These are phyloP conservation scores for Trichosanthes truncata DNA, from an alignment of 306 rosid genomes.

Conservation along the genomic window DNA sequence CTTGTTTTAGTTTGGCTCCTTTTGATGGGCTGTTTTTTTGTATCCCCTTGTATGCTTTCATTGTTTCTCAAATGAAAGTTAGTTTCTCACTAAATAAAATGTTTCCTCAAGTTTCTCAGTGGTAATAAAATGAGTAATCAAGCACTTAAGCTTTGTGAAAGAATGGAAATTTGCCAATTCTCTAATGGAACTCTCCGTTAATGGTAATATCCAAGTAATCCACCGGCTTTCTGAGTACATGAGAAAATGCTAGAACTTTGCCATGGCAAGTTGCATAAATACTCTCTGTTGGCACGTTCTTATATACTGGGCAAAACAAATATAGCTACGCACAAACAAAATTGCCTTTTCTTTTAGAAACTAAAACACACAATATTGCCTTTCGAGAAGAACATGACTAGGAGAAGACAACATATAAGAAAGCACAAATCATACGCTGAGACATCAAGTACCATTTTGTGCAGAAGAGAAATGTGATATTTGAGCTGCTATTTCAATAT, in stretches of 20 bases:
- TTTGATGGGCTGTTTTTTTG: no score
- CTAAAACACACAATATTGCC: neutral
- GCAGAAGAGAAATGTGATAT: slow-evolving; percentile 58
- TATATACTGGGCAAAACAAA: neutral
- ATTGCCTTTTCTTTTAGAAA: neutral
- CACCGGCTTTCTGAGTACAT: slow-evolving; percentile 67
- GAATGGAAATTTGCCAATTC: slow-evolving; percentile 48
- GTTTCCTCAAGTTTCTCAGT: slow-evolving; percentile 76
- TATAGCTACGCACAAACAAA: neutral
- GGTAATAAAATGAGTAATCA: slow-evolving; percentile 53
- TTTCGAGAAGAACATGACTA: neutral
- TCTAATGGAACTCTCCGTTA: slow-evolving; percentile 44
- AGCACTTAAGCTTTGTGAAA: slow-evolving; percentile 47
- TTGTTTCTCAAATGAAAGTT: no score
- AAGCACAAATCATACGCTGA: slow-evolving; percentile 28
- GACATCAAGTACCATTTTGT: slow-evolving; percentile 76
- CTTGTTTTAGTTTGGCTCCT: no score
- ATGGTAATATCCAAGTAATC: slow-evolving; percentile 62
- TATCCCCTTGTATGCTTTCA: no score
- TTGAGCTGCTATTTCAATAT: slow-evolving; percentile 87
- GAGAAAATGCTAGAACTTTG: slow-evolving; percentile 65
- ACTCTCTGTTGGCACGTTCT: neutral
- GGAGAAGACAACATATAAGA: slow-evolving; percentile 6
- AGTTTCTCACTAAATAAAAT: slow-evolving; percentile 35
- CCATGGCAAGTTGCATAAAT: slow-evolving; percentile 30